Conservation (phyloP, 2,329 filamentous ascomycete genomes). For the Whalleya microplaca region DNA sequence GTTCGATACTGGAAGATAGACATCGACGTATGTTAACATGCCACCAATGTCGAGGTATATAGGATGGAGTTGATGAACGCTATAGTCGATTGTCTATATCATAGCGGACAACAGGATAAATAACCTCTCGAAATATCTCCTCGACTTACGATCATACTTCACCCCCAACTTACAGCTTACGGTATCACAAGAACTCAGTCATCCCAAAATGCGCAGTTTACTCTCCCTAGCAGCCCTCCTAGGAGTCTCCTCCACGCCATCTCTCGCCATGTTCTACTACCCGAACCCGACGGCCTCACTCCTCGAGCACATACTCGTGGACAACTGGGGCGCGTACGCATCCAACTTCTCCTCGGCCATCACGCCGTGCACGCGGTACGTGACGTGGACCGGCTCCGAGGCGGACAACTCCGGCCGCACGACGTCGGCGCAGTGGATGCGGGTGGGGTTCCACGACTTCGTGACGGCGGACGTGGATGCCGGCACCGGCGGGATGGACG, state of each 20-base stretch:
- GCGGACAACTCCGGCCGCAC: conserved; percentile 31
- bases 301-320: conserved; percentile 33
- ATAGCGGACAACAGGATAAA: neutral
- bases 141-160: too few relatives aligned
- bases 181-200: neutral
- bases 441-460: conserved; percentile 36
- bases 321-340: conserved; percentile 32
- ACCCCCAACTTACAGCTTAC: neutral
- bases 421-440: conserved; percentile 34
- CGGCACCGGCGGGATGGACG: conserved; percentile 36
- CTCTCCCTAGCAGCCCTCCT: conserved; percentile 5
- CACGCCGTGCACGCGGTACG: conserved; percentile 33
- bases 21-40: neutral
- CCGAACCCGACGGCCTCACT: conserved; percentile 25
- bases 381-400: conserved; percentile 27
- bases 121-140: neutral
- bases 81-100: neutral
- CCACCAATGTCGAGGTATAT: neutral
- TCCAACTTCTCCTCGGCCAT: conserved; percentile 36
- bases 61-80: neutral
- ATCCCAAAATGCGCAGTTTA: conserved; percentile 10
- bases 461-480: conserved; percentile 29
- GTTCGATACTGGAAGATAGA: neutral
- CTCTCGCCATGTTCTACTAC: conserved; percentile 33
- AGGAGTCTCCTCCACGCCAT: neutral